Conservation (phyloP, 768 basidiomycete species). For the Harrya chromipes region DNA sequence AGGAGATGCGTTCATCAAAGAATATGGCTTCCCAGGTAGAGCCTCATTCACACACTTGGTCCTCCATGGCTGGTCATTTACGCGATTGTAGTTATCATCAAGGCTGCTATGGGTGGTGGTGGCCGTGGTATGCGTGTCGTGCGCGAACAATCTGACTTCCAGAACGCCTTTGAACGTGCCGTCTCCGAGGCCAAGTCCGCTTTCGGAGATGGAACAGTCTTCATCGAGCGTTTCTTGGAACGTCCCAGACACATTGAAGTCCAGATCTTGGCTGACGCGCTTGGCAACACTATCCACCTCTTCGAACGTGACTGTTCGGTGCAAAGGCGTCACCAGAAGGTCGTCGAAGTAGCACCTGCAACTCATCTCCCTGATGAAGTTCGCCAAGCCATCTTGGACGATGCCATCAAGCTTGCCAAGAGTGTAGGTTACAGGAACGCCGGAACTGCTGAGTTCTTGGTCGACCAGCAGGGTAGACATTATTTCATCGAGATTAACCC, state of each 20-base stretch:
- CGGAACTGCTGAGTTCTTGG: constrained; percentile 97
- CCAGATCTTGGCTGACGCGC: constrained; percentile 86
- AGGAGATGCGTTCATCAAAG: constrained; percentile 86
- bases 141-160: constrained; percentile 88
- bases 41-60: background rate
- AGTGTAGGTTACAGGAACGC: constrained; percentile 96
- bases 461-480: constrained; percentile 93
- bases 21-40: constrained; percentile 91
- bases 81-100: constrained; percentile 80
- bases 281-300: constrained; percentile 94
- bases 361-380: constrained; percentile 90
- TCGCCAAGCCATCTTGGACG: constrained; percentile 79
- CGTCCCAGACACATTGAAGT: constrained; percentile 98
- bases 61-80: constrained; percentile 1
- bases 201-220: constrained; percentile 98
- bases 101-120: constrained; percentile 98
- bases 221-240: constrained; percentile 97
- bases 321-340: constrained; percentile 96
- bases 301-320: constrained; percentile 99
- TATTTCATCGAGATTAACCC: constrained; percentile 99
- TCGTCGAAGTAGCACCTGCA: constrained; percentile 97
- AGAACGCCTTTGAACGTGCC: constrained; percentile 85
- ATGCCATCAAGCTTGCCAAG: constrained; percentile 93
- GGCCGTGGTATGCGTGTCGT: constrained; percentile 99
- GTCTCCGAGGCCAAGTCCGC: constrained; percentile 94